A percentile compares a stretch with the other conserved stretches of the same genome.
Conservation (phyloP, 2,329 filamentous ascomycete genomes). For the Pyrenophora tritici-repentis region DNA sequence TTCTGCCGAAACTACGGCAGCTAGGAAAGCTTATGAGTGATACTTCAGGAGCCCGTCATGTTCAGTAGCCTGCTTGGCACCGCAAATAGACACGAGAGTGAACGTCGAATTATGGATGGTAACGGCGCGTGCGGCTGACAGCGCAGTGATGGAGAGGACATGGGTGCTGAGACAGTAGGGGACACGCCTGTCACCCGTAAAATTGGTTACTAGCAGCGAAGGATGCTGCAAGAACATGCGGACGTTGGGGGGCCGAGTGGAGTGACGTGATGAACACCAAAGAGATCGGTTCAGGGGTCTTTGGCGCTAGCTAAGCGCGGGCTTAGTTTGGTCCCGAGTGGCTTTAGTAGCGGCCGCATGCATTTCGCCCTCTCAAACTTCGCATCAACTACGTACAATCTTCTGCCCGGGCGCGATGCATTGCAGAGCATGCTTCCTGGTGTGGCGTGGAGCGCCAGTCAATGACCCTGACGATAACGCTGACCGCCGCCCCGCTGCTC, state of each 20-base stretch:
- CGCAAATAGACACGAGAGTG: constrained; percentile 3
- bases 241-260: constrained; percentile 18
- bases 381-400: constrained; percentile 4
- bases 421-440: neutral
- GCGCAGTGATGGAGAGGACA: constrained; percentile 5
- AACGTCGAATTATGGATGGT: neutral
- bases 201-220: constrained; percentile 1
- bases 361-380: constrained; percentile 8
- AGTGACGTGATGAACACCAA: constrained; percentile 19
- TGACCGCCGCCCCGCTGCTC: constrained; percentile 15
- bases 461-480: constrained; percentile 14
- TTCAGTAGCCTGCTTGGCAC: neutral
- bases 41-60: neutral
- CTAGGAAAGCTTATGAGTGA: constrained; percentile 3
- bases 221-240: constrained; percentile 15
- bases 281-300: constrained; percentile 16
- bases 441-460: constrained; percentile 21
- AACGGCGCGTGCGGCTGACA: constrained; percentile 12
- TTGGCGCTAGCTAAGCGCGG: constrained; percentile 17
- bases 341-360: constrained; percentile 23
- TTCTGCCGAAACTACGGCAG: neutral
- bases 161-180: neutral
- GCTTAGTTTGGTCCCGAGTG: constrained; percentile 15
- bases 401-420: constrained; percentile 4
- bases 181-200: constrained; percentile 11